phyloP scores from a whole-genome alignment of 176 grass and related monocot genomes.

The Alopecurus myosuroides region DNA sequence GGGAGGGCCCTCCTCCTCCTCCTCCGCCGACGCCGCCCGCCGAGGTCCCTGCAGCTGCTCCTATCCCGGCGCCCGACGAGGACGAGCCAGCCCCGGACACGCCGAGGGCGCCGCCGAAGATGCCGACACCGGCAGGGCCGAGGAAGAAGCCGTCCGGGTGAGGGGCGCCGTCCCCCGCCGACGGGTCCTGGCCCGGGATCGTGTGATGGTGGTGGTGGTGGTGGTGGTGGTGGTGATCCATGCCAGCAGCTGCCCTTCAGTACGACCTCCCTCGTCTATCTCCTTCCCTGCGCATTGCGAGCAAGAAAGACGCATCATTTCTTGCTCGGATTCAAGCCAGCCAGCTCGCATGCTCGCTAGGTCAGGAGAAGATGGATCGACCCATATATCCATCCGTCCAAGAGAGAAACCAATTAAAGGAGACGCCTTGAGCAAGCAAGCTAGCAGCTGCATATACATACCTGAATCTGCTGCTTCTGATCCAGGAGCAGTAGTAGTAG shows the following conservation, averaged over 20 bases:
- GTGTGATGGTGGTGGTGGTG: slow-evolving; percentile 55
- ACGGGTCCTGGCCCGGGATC: slow-evolving; percentile 48
- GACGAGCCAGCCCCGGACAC: slow-evolving; percentile 10
- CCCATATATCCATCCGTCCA: not conserved
- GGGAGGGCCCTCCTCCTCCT: slow-evolving; percentile 18
- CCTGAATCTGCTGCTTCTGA: slow-evolving; percentile 5
- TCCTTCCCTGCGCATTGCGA: slow-evolving; percentile 7
- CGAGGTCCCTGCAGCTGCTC: not conserved
- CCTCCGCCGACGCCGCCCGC: not conserved
- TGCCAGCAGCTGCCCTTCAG: not conserved
- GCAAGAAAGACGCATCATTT: slow-evolving; percentile 27
- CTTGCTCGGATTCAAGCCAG: slow-evolving; percentile 31
- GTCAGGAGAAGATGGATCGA: slow-evolving; percentile 10
- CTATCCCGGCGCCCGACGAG: slow-evolving; percentile 17
- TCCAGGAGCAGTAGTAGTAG: not conserved
- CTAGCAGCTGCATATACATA: slow-evolving; percentile 24
- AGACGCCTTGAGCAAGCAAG: not conserved
- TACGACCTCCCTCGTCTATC: not conserved
- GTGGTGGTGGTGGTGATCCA: slow-evolving; percentile 41
- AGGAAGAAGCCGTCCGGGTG: slow-evolving; percentile 55
- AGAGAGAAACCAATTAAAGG: not conserved
- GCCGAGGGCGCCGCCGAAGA: slow-evolving; percentile 39
- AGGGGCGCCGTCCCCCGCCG: slow-evolving; percentile 30
- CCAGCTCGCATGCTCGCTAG: not conserved
- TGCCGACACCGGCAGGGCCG: slow-evolving; percentile 29